Evolutionary conservation across 1,284 basidiomycete species (phyloP).

Genomic region (Agroathelia rolfsii): DNA sequence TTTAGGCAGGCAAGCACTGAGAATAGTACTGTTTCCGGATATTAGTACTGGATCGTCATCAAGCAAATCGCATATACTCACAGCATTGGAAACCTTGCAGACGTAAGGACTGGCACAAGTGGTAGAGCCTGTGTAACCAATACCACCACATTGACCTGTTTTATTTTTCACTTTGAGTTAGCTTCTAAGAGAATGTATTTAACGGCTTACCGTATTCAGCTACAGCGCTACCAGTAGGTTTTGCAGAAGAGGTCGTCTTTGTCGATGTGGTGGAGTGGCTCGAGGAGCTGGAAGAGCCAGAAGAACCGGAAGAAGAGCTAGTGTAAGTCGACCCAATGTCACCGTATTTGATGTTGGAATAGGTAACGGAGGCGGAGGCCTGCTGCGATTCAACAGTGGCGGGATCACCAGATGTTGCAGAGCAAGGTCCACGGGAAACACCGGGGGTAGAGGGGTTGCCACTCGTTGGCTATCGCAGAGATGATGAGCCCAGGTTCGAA

Average conservation of each 20-base stretch:
- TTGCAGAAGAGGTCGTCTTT: constrained; percentile 63
- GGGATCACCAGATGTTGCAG: constrained; percentile 37
- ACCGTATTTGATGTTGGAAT: constrained; percentile 50
- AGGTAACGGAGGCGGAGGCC: constrained; percentile 34
- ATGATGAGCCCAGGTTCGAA: too few relatives aligned
- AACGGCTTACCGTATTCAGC: too few relatives aligned
- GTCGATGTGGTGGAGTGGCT: constrained; percentile 40
- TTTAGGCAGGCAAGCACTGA: too few relatives aligned
- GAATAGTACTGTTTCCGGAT: too few relatives aligned
- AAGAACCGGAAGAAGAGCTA: constrained; percentile 15
- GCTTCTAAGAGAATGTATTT: too few relatives aligned
- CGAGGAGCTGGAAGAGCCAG: constrained; percentile 45
- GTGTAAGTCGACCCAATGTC: constrained; percentile 39
- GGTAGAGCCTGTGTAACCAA: constrained; percentile 38
- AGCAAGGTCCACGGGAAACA: constrained; percentile 42
- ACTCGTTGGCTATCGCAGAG: too few relatives aligned
- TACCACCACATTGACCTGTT: constrained; percentile 18
- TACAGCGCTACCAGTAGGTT: too few relatives aligned
- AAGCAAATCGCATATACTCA: too few relatives aligned
- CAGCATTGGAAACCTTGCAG: constrained; percentile 34
- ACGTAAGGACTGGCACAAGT: constrained; percentile 30
- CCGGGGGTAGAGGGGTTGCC: constrained; percentile 32
- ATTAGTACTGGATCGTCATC: too few relatives aligned
- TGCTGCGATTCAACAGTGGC: constrained; percentile 31
- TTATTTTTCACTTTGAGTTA: too few relatives aligned